phyloP scores from a whole-genome alignment of 2,329 filamentous ascomycete species.

The Fusarium brevicatenulatum region DNA sequence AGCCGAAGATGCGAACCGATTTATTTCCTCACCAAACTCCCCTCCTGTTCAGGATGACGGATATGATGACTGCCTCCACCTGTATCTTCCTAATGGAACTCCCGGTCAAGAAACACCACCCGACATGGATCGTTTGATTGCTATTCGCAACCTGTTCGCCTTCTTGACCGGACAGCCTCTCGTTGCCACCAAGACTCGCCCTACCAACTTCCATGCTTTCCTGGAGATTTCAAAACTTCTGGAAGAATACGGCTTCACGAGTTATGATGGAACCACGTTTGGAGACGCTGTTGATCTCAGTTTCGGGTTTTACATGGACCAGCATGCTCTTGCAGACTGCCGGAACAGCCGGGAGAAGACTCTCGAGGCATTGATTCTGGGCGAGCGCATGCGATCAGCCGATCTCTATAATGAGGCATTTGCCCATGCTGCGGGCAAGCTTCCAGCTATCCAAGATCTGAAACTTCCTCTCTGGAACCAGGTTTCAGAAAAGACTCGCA shows the following conservation, averaged over 20 bases:
- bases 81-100: conserved; percentile 63
- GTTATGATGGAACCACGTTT: conserved; percentile 66
- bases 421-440: conserved; percentile 89
- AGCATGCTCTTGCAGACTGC: conserved; percentile 81
- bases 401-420: conserved; percentile 92
- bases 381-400: conserved; percentile 84
- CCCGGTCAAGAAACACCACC: conserved; percentile 47
- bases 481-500: conserved; percentile 76
- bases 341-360: conserved; percentile 87
- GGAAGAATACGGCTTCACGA: conserved; percentile 67
- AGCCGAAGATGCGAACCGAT: conserved; percentile 60
- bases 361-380: conserved; percentile 87
- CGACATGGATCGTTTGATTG: conserved; percentile 66
- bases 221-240: conserved; percentile 64
- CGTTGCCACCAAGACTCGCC: conserved; percentile 64
- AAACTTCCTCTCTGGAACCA: conserved; percentile 75
- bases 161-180: conserved; percentile 72
- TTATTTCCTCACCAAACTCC: conserved; percentile 51
- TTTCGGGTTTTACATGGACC: conserved; percentile 80
- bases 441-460: conserved; percentile 74
- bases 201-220: conserved; percentile 65
- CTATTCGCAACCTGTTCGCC: conserved; percentile 72
- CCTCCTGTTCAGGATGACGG: conserved; percentile 51
- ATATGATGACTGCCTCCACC: conserved; percentile 54
- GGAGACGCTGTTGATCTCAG: conserved; percentile 70